These are phyloP conservation scores for Cicer chorassanicum DNA, from an alignment of 306 rosid genomes.

Conservation along the genomic window DNA sequence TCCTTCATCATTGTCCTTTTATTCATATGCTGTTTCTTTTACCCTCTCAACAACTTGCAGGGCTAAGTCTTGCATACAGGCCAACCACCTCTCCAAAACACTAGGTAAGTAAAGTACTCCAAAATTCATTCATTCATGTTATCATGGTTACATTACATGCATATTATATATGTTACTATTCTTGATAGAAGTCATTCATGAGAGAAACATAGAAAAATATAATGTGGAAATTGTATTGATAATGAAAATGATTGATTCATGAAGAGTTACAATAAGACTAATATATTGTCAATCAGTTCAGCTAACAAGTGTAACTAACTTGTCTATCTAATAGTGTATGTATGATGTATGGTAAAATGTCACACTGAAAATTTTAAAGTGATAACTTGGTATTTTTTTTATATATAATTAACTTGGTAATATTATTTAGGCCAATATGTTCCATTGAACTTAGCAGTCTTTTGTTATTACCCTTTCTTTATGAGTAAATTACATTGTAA, in stretches of 20 bases:
- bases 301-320: too few species aligned
- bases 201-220: too few species aligned
- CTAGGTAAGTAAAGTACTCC: slow-evolving; percentile 1
- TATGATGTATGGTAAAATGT: background rate
- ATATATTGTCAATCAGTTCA: too few species aligned
- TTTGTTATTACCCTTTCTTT: background rate
- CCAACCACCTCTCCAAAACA: slow-evolving; percentile 4
- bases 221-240: too few species aligned
- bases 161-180: too few species aligned
- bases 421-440: too few species aligned
- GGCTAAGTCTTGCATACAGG: background rate
- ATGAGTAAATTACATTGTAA: background rate
- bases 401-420: background rate
- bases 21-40: background rate
- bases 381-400: background rate
- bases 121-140: background rate
- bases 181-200: too few species aligned
- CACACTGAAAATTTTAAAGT: background rate
- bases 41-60: slow-evolving; percentile 28
- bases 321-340: background rate
- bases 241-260: too few species aligned
- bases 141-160: background rate
- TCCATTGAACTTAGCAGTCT: background rate
- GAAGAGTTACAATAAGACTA: too few species aligned
- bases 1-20: background rate